Evolutionary conservation across 805 yeast species (phyloP).

Genomic region (Monosporozyma aquatica): DNA sequence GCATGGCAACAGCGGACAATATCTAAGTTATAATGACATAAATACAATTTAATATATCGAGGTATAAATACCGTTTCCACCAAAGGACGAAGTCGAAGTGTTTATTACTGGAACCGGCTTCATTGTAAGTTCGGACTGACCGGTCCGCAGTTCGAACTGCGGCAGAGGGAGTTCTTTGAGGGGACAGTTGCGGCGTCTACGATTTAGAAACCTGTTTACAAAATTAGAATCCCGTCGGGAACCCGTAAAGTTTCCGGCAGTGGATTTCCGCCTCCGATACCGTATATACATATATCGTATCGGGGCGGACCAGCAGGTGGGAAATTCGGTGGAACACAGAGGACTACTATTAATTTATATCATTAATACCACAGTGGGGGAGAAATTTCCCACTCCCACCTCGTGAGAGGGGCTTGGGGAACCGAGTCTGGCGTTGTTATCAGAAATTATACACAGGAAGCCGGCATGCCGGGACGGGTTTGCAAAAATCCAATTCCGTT

Average conservation of each 20-base stretch:
- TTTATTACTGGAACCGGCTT: neutral
- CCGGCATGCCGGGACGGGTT: too few relatives aligned
- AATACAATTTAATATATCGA: too few relatives aligned
- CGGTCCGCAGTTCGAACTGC: constrained; percentile 14
- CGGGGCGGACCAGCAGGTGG: constrained; percentile 26
- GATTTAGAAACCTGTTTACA: constrained; percentile 25
- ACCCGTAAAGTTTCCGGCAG: too few relatives aligned
- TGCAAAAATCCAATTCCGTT: too few relatives aligned
- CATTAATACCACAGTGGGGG: too few relatives aligned
- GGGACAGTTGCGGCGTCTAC: constrained; percentile 21
- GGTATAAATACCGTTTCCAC: too few relatives aligned
- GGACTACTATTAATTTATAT: too few relatives aligned
- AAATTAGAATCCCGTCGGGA: constrained; percentile 4
- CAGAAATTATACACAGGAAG: constrained; percentile 27
- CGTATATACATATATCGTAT: too few relatives aligned
- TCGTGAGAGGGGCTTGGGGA: constrained; percentile 6
- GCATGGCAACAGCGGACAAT: constrained; percentile 54
- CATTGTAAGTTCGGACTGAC: neutral
- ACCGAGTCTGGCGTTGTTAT: constrained; percentile 22
- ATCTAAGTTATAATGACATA: constrained; percentile 3
- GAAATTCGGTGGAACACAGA: constrained; percentile 33
- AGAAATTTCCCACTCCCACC: too few relatives aligned
- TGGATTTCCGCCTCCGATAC: too few relatives aligned
- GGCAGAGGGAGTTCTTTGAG: too few relatives aligned
- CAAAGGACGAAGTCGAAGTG: neutral